Evolutionary conservation across 495 filamentous ascomycete genomes (phyloP).

Genomic region (Penicillium herquei): DNA sequence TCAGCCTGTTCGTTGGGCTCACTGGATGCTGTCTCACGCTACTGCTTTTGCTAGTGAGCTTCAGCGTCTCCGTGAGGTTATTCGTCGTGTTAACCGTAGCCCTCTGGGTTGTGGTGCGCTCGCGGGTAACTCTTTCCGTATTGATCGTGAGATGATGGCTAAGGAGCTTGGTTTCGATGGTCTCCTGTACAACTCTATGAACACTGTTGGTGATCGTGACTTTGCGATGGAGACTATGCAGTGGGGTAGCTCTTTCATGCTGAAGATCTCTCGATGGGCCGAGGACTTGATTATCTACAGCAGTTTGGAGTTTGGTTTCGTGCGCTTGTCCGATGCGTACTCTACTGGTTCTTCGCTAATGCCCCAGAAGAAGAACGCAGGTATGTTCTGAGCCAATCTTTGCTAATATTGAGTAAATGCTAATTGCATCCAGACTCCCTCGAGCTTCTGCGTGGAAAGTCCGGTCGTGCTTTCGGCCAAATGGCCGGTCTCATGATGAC

Average conservation of each 20-base stretch:
- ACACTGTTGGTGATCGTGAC: slow-evolving; percentile 79
- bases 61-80: slow-evolving; percentile 73
- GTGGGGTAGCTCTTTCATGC: slow-evolving; percentile 83
- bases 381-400: slow-evolving; percentile 2
- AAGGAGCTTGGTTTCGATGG: slow-evolving; percentile 85
- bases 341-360: slow-evolving; percentile 81
- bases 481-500: slow-evolving; percentile 88
- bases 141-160: slow-evolving; percentile 86
- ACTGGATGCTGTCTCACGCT: slow-evolving; percentile 82
- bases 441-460: slow-evolving; percentile 86
- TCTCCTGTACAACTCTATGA: slow-evolving; percentile 80
- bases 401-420: not conserved
- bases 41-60: slow-evolving; percentile 75
- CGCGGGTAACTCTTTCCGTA: slow-evolving; percentile 87
- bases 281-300: slow-evolving; percentile 92
- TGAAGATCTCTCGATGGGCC: slow-evolving; percentile 81
- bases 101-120: slow-evolving; percentile 85
- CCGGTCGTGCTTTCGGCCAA: slow-evolving; percentile 79
- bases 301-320: slow-evolving; percentile 77
- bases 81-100: slow-evolving; percentile 69
- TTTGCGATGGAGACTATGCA: slow-evolving; percentile 90
- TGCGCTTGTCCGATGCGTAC: slow-evolving; percentile 81
- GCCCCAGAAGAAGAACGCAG: slow-evolving; percentile 79
- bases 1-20: slow-evolving; percentile 85
- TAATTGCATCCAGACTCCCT: slow-evolving; percentile 66